phyloP scores from a whole-genome alignment of 352 stramenopile genomes.

The Pythium guiyangense region DNA sequence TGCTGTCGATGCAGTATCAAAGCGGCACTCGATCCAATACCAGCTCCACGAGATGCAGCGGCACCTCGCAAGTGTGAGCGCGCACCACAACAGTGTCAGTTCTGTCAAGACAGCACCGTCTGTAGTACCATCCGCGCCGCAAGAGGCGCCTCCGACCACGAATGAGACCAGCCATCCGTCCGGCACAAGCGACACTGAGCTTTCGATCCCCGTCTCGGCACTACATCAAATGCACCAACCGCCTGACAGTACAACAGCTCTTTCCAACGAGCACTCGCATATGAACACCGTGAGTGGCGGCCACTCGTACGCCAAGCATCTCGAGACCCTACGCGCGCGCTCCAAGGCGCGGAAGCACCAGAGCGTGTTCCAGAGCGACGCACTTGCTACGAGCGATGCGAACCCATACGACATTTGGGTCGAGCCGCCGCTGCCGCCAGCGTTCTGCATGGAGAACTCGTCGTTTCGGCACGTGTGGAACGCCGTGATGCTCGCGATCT shows the following conservation, averaged over 20 bases:
- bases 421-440: constrained; percentile 17
- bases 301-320: constrained; percentile 15
- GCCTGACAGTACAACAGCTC: not conserved
- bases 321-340: constrained; percentile 18
- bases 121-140: not conserved
- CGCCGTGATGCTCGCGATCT: constrained; percentile 23
- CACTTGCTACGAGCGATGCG: not conserved
- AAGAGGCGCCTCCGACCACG: too few relatives aligned
- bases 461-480: constrained; percentile 21
- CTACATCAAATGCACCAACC: not conserved
- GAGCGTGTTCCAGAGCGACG: constrained; percentile 11
- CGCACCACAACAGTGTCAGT: not conserved
- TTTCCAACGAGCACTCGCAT: not conserved
- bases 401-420: constrained; percentile 29
- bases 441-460: constrained; percentile 26
- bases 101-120: not conserved
- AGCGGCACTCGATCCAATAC: constrained; percentile 6
- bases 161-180: too few relatives aligned
- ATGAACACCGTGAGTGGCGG: not conserved
- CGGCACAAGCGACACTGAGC: not conserved
- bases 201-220: not conserved
- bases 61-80: not conserved
- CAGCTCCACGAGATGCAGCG: not conserved
- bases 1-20: not conserved
- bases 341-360: constrained; percentile 15